Evolutionary conservation across 257 asterid species (phyloP), one percentile per base, ranked within the genome.

Genomic region (Cruciata laevipes): DNA sequence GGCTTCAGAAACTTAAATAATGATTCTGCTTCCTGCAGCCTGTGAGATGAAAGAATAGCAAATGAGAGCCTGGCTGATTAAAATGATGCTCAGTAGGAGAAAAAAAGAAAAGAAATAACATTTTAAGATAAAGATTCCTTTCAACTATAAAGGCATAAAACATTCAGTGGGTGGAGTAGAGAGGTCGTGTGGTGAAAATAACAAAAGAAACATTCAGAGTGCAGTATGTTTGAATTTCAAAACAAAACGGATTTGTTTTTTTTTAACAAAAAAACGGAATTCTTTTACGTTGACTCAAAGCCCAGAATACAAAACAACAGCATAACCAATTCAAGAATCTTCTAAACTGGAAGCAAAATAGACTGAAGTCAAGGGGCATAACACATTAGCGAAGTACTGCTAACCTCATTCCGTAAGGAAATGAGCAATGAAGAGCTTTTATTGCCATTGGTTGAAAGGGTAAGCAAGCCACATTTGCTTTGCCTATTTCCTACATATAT

Each of bases 361-460:
- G n/a, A 47, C n/a, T 47, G 20, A 47, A 47, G 20, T 47, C 53
- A 47, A 57, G 32, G 32, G 40, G 30, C 51, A 68, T 58, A 42
- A 51, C 9, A 17, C 10, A 3, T 30, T 38, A 44, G 27, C 4
- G 14, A 63, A 76, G 49, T 18, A 68, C 37, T 42, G 70, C 87
- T 77, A 79, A 89, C 98, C 73, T 75, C 58, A 87, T 80, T 69
- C 97, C 97, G 52, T 95, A 86, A 75, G 81, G 76, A 74, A 92
- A 89, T 66, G 97, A 84, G 70, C 96, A 92, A 38, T 84, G 96
- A 67, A 86, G 84, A 70, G 85, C 91, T 83, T 92, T 89, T 89
- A 92, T 89, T 61, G 77, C 80, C 79, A 87, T 81, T 64, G 93
- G 88, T 83, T 78, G 74, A 82, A 84, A 92, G 69, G 98, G 98